Conservation (phyloP, 805 yeast genomes). For the Grigorovia yakushimaensis region DNA sequence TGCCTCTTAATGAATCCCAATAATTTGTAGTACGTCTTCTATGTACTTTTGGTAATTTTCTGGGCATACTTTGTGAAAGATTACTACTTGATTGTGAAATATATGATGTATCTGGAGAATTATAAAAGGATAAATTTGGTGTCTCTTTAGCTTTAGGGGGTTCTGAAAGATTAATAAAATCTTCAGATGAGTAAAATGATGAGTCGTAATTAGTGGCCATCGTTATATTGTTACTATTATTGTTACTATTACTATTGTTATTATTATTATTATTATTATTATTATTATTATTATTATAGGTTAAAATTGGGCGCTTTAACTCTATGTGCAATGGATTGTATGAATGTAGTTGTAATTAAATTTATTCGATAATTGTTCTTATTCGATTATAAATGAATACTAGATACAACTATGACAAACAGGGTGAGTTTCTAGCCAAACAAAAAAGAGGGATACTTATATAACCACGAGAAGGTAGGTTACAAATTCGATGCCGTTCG, state of each 20-base stretch:
- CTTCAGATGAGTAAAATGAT: slow-evolving; percentile 6
- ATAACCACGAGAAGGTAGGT: too few species aligned
- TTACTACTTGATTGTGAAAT: not conserved
- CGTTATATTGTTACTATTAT: not conserved
- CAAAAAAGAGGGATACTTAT: too few species aligned
- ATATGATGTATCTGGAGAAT: not conserved
- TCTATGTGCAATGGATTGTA: too few species aligned
- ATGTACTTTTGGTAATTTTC: slow-evolving; percentile 1
- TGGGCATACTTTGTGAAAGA: not conserved
- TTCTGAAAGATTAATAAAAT: slow-evolving; percentile 14
- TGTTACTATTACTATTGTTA: not conserved
- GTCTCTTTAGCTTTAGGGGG: slow-evolving; percentile 18
- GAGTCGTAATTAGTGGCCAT: slow-evolving; percentile 1
- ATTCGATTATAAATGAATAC: too few species aligned
- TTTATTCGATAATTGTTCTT: too few species aligned
- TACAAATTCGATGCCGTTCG: too few species aligned
- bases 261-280: too few species aligned
- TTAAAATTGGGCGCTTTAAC: too few species aligned
- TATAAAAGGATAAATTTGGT: slow-evolving; percentile 8
- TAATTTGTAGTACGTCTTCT: slow-evolving; percentile 17
- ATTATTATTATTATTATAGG: too few species aligned
- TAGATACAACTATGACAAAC: too few species aligned
- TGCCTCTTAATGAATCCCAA: slow-evolving; percentile 9
- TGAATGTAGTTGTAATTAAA: too few species aligned
- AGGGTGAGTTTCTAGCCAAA: too few species aligned